Conservation (phyloP, 2,329 filamentous ascomycete species). For the Sporothrix variecibatus region DNA sequence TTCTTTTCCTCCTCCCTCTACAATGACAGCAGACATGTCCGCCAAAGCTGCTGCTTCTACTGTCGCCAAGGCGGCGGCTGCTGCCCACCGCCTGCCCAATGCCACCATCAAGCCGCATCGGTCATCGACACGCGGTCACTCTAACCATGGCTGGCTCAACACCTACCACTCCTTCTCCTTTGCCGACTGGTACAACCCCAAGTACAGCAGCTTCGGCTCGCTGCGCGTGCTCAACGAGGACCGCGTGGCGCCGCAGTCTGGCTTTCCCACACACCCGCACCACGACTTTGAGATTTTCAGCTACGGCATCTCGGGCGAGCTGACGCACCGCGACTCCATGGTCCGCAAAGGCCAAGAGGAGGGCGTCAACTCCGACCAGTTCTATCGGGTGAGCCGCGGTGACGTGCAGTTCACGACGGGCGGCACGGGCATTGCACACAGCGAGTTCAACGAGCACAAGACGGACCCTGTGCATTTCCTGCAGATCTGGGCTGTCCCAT, state of each 20-base stretch:
- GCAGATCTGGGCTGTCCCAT: slow-evolving; percentile 85
- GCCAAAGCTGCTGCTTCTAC: slow-evolving; percentile 32
- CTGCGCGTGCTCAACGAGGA: slow-evolving; percentile 89
- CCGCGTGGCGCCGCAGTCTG: slow-evolving; percentile 70
- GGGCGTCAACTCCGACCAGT: slow-evolving; percentile 57
- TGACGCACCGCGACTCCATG: slow-evolving; percentile 87
- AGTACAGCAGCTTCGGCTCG: slow-evolving; percentile 69
- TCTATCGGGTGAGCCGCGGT: slow-evolving; percentile 71
- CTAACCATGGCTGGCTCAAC: slow-evolving; percentile 84
- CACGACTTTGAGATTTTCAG: slow-evolving; percentile 88
- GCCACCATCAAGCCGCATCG: slow-evolving; percentile 75
- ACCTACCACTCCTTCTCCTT: slow-evolving; percentile 87
- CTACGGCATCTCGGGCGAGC: slow-evolving; percentile 81
- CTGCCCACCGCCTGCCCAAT: slow-evolving; percentile 62
- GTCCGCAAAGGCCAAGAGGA: slow-evolving; percentile 67
- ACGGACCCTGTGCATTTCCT: slow-evolving; percentile 77
- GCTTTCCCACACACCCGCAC: slow-evolving; percentile 84
- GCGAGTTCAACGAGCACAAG: slow-evolving; percentile 76
- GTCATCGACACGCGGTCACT: slow-evolving; percentile 71
- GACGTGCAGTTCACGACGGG: slow-evolving; percentile 90
- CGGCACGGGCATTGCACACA: slow-evolving; percentile 79
- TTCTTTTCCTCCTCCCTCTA: neutral
- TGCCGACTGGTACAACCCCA: slow-evolving; percentile 68
- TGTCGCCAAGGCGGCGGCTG: slow-evolving; percentile 43
- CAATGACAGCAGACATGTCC: slow-evolving; percentile 26